Conservation (phyloP, 1,284 basidiomycete species). For the Austroboletus olivaceoglutinosus region DNA sequence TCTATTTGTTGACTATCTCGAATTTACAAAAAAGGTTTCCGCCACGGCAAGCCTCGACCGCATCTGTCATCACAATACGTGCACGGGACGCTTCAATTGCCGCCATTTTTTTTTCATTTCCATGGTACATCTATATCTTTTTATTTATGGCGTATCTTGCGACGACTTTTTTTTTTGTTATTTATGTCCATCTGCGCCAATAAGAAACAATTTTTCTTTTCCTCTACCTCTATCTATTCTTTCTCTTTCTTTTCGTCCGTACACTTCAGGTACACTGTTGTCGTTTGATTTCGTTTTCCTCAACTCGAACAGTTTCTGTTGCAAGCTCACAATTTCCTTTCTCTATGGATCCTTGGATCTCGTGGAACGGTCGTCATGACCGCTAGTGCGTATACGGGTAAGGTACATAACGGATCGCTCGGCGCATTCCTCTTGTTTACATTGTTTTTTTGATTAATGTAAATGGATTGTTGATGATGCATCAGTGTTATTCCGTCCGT, state of each 20-base stretch:
- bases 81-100: conserved; percentile 32
- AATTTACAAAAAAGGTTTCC: conserved; percentile 18
- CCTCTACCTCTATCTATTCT: conserved; percentile 6
- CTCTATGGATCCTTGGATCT: neutral
- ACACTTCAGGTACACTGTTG: conserved; percentile 4
- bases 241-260: neutral
- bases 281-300: conserved; percentile 1
- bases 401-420: conserved; percentile 5
- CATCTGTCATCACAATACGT: conserved; percentile 27
- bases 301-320: conserved; percentile 19
- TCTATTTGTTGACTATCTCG: conserved; percentile 33
- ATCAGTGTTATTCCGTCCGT: neutral
- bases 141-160: conserved; percentile 35
- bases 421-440: conserved; percentile 18
- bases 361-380: conserved; percentile 20
- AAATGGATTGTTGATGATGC: conserved; percentile 8
- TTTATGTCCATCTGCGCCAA: conserved; percentile 35
- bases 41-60: conserved; percentile 4
- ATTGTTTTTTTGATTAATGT: conserved; percentile 10
- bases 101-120: conserved; percentile 14
- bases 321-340: conserved; percentile 1
- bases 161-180: conserved; percentile 21
- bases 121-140: conserved; percentile 14
- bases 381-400: conserved; percentile 24
- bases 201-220: no score